Percentiles rank a stretch among this genome's conserved stretches.
Evolutionary conservation across 129 eudicot species (phyloP).

Genomic region (Lactuca saligna): DNA sequence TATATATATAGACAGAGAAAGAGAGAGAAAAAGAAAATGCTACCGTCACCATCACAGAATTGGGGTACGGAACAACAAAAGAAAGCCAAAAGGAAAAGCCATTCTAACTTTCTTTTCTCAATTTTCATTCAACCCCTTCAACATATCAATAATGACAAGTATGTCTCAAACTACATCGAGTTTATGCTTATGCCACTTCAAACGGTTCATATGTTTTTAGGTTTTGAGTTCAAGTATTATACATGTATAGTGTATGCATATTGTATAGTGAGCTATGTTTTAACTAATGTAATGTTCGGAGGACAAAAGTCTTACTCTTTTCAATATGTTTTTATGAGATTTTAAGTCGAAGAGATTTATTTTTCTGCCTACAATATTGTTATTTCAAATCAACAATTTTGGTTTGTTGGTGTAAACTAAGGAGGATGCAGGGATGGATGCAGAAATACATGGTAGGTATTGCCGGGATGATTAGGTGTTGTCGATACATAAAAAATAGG

Average conservation of each 20-base stretch:
- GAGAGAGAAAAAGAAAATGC: conserved; percentile 23
- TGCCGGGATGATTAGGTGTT: too few relatives aligned
- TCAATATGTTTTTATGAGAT: background rate
- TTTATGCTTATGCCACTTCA: background rate
- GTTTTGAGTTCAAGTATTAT: background rate
- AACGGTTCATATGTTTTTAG: background rate
- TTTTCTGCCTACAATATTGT: background rate
- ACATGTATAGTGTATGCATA: too few relatives aligned
- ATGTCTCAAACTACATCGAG: background rate
- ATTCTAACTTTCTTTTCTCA: conserved; percentile 20
- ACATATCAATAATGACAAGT: background rate
- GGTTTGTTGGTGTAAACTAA: background rate
- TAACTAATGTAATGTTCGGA: background rate
- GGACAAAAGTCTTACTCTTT: background rate
- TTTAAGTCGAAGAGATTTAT: background rate
- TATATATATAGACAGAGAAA: conserved; percentile 5
- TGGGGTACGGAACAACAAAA: conserved; percentile 41
- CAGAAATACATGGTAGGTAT: too few relatives aligned
- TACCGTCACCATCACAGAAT: conserved; percentile 39
- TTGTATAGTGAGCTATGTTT: background rate
- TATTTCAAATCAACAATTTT: background rate
- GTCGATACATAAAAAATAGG: too few relatives aligned
- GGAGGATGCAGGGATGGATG: too few relatives aligned
- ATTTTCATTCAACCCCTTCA: conserved; percentile 6
- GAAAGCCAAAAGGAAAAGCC: conserved; percentile 27